Evolutionary conservation across 2,329 filamentous ascomycete genomes (phyloP).

Genomic region (Cyphellophora europaea): DNA sequence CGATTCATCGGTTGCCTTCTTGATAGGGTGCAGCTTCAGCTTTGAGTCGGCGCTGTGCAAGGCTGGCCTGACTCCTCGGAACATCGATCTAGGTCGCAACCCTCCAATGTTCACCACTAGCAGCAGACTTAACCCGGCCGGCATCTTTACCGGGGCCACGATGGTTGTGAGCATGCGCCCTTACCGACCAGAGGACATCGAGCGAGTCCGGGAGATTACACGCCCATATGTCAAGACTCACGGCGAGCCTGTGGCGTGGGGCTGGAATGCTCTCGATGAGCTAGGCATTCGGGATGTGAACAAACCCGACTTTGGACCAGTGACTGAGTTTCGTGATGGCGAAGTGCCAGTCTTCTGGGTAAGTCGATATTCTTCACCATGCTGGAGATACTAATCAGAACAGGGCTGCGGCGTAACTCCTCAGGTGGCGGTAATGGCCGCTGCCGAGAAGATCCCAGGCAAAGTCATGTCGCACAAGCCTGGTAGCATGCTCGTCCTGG

Average conservation of each 20-base stretch:
- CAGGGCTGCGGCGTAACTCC: slow-evolving; percentile 60
- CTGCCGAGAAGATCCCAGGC: slow-evolving; percentile 43
- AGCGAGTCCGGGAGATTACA: slow-evolving; percentile 46
- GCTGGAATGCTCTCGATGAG: slow-evolving; percentile 45
- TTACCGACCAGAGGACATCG: slow-evolving; percentile 42
- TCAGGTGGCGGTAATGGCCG: slow-evolving; percentile 53
- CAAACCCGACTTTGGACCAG: slow-evolving; percentile 45
- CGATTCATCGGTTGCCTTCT: no score
- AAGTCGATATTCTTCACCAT: no score
- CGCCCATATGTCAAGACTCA: slow-evolving; percentile 47
- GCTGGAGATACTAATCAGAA: no score
- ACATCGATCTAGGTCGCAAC: slow-evolving; percentile 39
- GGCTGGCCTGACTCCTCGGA: slow-evolving; percentile 43
- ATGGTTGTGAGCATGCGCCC: slow-evolving; percentile 57
- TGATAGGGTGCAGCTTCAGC: slow-evolving; percentile 56
- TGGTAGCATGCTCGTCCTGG: slow-evolving; percentile 53
- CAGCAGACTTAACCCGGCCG: slow-evolving; percentile 47
- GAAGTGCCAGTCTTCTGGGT: slow-evolving; percentile 52
- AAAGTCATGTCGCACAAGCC: slow-evolving; percentile 53
- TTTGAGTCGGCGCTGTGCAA: slow-evolving; percentile 49
- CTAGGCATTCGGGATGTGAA: slow-evolving; percentile 48
- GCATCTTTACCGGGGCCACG: slow-evolving; percentile 45
- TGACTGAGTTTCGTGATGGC: slow-evolving; percentile 28
- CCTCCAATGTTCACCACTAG: slow-evolving; percentile 55
- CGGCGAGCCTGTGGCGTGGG: slow-evolving; percentile 57